Evolutionary conservation across 768 basidiomycete species (phyloP).

Genomic region (Ephemerocybe angulata): DNA sequence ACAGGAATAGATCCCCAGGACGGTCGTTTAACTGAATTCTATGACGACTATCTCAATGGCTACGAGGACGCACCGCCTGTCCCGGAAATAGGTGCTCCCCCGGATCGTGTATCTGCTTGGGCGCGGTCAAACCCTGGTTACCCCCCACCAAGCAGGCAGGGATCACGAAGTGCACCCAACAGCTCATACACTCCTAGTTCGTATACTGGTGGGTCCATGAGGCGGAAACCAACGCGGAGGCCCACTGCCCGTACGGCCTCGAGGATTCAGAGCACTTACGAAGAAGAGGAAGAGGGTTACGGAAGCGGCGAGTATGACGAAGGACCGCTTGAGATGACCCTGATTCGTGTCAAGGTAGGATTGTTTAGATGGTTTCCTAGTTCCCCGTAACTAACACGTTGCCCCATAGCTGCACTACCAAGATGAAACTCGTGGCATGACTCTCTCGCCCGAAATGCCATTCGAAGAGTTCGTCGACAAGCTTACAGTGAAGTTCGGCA

Average conservation of each 20-base stretch:
- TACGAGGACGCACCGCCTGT: conserved; percentile 46
- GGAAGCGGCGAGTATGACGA: conserved; percentile 71
- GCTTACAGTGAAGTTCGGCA: conserved; percentile 72
- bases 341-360: conserved; percentile 79
- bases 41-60: conserved; percentile 66
- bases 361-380: background rate
- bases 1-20: conserved; percentile 16
- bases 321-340: conserved; percentile 58
- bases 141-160: conserved; percentile 30
- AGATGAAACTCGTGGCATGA: conserved; percentile 84
- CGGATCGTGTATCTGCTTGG: conserved; percentile 55
- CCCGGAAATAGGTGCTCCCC: conserved; percentile 16
- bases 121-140: conserved; percentile 46
- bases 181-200: conserved; percentile 51
- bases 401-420: conserved; percentile 68
- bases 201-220: conserved; percentile 39
- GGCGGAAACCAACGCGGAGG: conserved; percentile 50
- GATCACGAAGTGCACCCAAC: conserved; percentile 47
- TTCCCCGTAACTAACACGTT: background rate
- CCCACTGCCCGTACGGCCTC: conserved; percentile 31
- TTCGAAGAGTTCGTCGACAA: conserved; percentile 75
- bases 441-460: conserved; percentile 59
- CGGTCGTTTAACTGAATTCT: conserved; percentile 63
- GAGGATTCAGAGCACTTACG: conserved; percentile 49
- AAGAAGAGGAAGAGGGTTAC: conserved; percentile 79